Evolutionary conservation across 805 yeast species (phyloP).

Genomic region (Starmerella potacharoeniae): DNA sequence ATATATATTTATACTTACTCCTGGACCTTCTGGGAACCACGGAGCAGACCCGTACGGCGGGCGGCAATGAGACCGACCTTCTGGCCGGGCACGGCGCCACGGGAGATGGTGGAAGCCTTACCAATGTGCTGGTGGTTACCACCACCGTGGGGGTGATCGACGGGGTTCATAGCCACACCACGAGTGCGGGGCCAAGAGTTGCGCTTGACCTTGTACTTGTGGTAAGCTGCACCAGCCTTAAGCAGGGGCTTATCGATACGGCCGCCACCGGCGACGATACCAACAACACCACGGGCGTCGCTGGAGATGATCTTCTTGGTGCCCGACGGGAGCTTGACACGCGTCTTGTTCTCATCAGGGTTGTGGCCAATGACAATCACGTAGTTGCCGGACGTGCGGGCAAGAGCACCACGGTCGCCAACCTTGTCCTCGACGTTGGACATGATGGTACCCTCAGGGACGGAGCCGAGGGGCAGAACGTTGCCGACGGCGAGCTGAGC

Average conservation of each 20-base stretch:
- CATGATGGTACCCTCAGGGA: slow-evolving; percentile 98
- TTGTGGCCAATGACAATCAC: slow-evolving; percentile 98
- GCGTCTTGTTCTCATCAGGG: slow-evolving; percentile 97
- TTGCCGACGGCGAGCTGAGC: slow-evolving; percentile 91
- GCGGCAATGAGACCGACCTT: slow-evolving; percentile 99
- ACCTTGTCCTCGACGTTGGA: slow-evolving; percentile 97
- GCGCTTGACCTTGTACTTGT: slow-evolving; percentile 98
- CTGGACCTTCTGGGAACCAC: slow-evolving; percentile 96
- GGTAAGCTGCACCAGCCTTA: slow-evolving; percentile 99
- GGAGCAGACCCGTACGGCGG: slow-evolving; percentile 99
- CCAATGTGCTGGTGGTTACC: slow-evolving; percentile 99
- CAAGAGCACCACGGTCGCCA: slow-evolving; percentile 99
- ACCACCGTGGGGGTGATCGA: slow-evolving; percentile 99
- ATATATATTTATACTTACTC: slow-evolving; percentile 36
- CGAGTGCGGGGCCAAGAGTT: slow-evolving; percentile 99
- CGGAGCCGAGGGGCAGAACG: slow-evolving; percentile 90
- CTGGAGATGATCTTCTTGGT: slow-evolving; percentile 94
- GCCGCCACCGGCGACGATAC: slow-evolving; percentile 99
- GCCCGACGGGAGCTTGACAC: slow-evolving; percentile 98
- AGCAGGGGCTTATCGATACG: slow-evolving; percentile 99
- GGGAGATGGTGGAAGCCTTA: slow-evolving; percentile 98
- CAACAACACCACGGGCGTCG: slow-evolving; percentile 98
- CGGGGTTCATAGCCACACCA: slow-evolving; percentile 99
- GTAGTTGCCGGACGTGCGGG: slow-evolving; percentile 99
- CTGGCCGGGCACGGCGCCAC: slow-evolving; percentile 99